Percentiles rank a stretch among this genome's conserved stretches.
Evolutionary conservation across 1,284 basidiomycete species (phyloP).

Genomic region (Fistulina hepatica): DNA sequence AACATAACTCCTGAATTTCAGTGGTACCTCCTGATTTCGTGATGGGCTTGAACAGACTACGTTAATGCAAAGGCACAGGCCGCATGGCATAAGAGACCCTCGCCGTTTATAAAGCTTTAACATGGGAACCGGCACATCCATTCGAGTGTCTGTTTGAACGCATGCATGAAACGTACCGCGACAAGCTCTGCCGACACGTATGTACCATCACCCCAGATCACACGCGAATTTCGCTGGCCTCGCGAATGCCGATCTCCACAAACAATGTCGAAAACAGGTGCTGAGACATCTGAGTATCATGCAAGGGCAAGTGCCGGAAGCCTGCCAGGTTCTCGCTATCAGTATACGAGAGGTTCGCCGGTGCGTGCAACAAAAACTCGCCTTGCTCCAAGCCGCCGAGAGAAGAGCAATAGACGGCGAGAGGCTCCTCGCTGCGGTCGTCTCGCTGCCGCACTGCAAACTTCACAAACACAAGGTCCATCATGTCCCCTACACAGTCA

Average conservation of each 20-base stretch:
- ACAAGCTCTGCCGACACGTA: too few species aligned
- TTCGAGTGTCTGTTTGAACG: too few species aligned
- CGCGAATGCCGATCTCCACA: constrained; percentile 44
- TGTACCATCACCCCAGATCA: too few species aligned
- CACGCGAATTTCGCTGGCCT: too few species aligned
- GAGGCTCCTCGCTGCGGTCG: constrained; percentile 42
- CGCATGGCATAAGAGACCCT: too few species aligned
- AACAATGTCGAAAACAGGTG: constrained; percentile 88
- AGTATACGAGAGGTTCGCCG: constrained; percentile 7
- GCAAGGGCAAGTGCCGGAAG: constrained; percentile 80
- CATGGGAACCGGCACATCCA: too few species aligned
- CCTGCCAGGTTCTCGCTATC: constrained; percentile 36
- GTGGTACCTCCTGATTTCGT: too few species aligned
- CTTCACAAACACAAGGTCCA: constrained; percentile 70
- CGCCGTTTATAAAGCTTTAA: too few species aligned
- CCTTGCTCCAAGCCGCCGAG: constrained; percentile 60
- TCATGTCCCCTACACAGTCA: constrained; percentile 61
- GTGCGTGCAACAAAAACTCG: constrained; percentile 25
- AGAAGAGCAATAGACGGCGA: constrained; percentile 59
- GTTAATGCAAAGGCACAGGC: too few species aligned
- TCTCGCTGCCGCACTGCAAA: constrained; percentile 54
- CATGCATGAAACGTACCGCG: too few species aligned
- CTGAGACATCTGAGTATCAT: constrained; percentile 74
- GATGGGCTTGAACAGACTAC: too few species aligned
- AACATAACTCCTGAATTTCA: too few species aligned